Conservation (phyloP, 2,329 filamentous ascomycete genomes). For the Akanthomyces dipterigenus region DNA sequence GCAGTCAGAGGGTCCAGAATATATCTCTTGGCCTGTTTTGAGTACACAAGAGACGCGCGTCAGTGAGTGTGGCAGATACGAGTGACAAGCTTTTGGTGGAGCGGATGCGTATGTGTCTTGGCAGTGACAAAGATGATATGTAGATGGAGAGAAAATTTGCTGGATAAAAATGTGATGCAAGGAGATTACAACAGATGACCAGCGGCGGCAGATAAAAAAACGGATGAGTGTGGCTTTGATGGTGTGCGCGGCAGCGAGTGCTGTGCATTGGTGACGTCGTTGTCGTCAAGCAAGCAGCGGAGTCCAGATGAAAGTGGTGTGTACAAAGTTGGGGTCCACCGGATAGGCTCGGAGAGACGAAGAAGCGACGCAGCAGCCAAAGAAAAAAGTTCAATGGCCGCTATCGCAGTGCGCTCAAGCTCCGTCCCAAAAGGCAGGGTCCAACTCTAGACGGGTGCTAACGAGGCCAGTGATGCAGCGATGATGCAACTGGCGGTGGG, state of each 20-base stretch:
- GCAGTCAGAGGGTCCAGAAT: slow-evolving; percentile 63
- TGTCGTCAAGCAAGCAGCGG: background rate
- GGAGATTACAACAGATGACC: background rate
- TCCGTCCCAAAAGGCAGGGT: background rate
- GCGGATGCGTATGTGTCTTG: slow-evolving; percentile 1
- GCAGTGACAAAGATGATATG: background rate
- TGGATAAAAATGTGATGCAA: background rate
- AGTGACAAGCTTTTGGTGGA: background rate
- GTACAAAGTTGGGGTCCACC: background rate
- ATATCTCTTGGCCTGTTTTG: slow-evolving; percentile 53
- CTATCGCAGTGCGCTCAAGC: background rate
- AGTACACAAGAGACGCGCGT: background rate
- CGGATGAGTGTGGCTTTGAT: background rate
- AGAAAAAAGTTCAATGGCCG: background rate
- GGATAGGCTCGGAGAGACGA: background rate
- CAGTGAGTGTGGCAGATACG: slow-evolving; percentile 2
- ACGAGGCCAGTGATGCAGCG: background rate
- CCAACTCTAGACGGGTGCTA: background rate
- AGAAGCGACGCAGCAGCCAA: background rate
- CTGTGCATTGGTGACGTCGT: slow-evolving; percentile 6
- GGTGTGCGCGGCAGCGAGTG: background rate
- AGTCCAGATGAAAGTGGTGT: background rate
- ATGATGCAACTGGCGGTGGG: slow-evolving; percentile 1
- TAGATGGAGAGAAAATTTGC: background rate
- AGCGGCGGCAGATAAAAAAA: background rate